Conservation (phyloP, 306 rosid species). For the Betula pendula region DNA sequence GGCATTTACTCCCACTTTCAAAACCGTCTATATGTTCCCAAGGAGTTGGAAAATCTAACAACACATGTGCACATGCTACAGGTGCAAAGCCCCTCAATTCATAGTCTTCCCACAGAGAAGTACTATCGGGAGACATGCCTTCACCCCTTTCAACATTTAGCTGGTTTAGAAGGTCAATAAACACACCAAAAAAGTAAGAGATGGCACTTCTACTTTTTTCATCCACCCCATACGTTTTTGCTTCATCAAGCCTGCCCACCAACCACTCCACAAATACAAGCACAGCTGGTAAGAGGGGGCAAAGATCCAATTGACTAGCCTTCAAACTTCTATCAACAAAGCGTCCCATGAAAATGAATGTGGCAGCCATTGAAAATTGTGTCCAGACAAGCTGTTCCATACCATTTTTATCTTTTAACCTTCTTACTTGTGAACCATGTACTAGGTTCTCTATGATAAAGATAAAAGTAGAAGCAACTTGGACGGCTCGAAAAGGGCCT, state of each 20-base stretch:
- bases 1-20: slow-evolving; percentile 53
- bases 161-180: slow-evolving; percentile 49
- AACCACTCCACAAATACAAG: slow-evolving; percentile 87
- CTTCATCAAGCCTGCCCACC: slow-evolving; percentile 41
- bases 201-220: slow-evolving; percentile 51
- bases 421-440: slow-evolving; percentile 33
- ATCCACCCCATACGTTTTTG: slow-evolving; percentile 42
- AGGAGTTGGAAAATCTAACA: slow-evolving; percentile 58
- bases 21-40: slow-evolving; percentile 52
- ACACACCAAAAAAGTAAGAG: slow-evolving; percentile 65
- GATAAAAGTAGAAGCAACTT: slow-evolving; percentile 64
- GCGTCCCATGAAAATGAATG: slow-evolving; percentile 78
- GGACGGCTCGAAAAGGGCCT: slow-evolving; percentile 84
- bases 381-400: slow-evolving; percentile 32
- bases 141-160: slow-evolving; percentile 33
- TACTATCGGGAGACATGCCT: slow-evolving; percentile 32
- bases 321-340: slow-evolving; percentile 66
- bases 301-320: slow-evolving; percentile 40
- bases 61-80: slow-evolving; percentile 45
- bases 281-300: slow-evolving; percentile 79
- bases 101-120: slow-evolving; percentile 92
- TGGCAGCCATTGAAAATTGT: slow-evolving; percentile 59
- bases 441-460: slow-evolving; percentile 54
- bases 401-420: slow-evolving; percentile 41
- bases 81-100: slow-evolving; percentile 90